Evolutionary conservation across 768 basidiomycete genomes (phyloP).

Genomic region (Tephrocybe rancida): DNA sequence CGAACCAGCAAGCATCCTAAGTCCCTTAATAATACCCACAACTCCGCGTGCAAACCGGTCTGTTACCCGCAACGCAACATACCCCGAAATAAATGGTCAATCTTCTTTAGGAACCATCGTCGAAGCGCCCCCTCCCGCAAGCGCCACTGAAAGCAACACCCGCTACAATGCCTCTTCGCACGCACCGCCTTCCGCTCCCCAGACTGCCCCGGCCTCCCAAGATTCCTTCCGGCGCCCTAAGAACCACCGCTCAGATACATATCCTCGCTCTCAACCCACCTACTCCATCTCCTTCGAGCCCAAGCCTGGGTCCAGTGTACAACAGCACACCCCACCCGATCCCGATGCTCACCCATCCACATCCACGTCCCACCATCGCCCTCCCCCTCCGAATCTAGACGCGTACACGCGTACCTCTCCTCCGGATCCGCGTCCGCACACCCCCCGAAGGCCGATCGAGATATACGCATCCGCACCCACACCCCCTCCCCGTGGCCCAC

Average conservation of each 20-base stretch:
- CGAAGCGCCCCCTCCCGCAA: constrained; percentile 23
- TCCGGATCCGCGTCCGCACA: not conserved
- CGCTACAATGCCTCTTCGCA: constrained; percentile 1
- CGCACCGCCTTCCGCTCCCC: not conserved
- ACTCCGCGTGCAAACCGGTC: constrained; percentile 31
- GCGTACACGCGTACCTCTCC: constrained; percentile 13
- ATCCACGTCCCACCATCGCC: too few species aligned
- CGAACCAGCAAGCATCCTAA: constrained; percentile 48
- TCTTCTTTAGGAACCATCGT: constrained; percentile 40
- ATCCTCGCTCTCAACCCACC: constrained; percentile 1
- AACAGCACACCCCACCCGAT: constrained; percentile 22
- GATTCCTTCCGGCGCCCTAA: not conserved
- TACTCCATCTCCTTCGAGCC: not conserved
- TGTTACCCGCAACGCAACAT: constrained; percentile 33
- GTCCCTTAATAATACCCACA: constrained; percentile 39
- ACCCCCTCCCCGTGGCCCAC: constrained; percentile 1
- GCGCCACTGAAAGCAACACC: not conserved
- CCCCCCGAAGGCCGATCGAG: constrained; percentile 9
- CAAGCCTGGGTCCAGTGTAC: constrained; percentile 10
- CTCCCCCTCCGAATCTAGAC: too few species aligned
- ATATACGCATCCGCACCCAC: constrained; percentile 9
- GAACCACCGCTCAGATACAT: constrained; percentile 5
- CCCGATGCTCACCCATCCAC: constrained; percentile 13
- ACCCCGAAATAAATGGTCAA: constrained; percentile 28
- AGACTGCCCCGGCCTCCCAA: constrained; percentile 9